A percentile compares a stretch with the other conserved stretches of the same genome.
Conservation (phyloP, 108 stramenopile species). For the Seminavis robusta region DNA sequence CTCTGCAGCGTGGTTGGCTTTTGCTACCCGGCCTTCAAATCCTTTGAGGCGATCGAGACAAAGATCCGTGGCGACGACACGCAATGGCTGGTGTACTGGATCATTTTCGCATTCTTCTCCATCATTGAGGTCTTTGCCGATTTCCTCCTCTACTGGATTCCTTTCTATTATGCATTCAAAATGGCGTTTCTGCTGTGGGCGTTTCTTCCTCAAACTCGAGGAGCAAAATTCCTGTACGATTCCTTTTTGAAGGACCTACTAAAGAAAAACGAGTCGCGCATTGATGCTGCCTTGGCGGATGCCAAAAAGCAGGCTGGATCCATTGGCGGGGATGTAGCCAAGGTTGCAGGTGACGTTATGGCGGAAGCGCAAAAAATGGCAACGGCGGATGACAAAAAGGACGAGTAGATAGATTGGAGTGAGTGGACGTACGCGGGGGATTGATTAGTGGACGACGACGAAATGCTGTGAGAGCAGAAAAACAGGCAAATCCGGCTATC, state of each 20-base stretch:
- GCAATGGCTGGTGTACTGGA: slow-evolving; percentile 95
- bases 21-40: slow-evolving; percentile 81
- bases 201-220: slow-evolving; percentile 84
- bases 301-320: slow-evolving; percentile 50
- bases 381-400: no score
- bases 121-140: slow-evolving; percentile 83
- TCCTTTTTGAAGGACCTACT: slow-evolving; percentile 84
- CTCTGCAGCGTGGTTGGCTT: slow-evolving; percentile 80
- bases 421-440: no score
- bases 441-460: no score
- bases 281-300: slow-evolving; percentile 79
- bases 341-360: background rate
- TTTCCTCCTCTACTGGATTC: slow-evolving; percentile 85
- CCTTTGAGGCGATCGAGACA: slow-evolving; percentile 86
- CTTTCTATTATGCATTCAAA: slow-evolving; percentile 89
- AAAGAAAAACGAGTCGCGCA: slow-evolving; percentile 72
- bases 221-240: slow-evolving; percentile 89
- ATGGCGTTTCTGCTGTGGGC: slow-evolving; percentile 86
- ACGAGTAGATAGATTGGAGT: no score
- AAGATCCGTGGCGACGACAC: slow-evolving; percentile 66
- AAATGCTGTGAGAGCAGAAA: no score
- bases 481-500: no score
- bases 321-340: background rate
- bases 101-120: slow-evolving; percentile 85
- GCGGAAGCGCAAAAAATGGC: background rate